Percentiles rank a stretch among this genome's conserved stretches.
phyloP scores from a whole-genome alignment of 2,329 filamentous ascomycete genomes.

The Diplodia mutila region DNA sequence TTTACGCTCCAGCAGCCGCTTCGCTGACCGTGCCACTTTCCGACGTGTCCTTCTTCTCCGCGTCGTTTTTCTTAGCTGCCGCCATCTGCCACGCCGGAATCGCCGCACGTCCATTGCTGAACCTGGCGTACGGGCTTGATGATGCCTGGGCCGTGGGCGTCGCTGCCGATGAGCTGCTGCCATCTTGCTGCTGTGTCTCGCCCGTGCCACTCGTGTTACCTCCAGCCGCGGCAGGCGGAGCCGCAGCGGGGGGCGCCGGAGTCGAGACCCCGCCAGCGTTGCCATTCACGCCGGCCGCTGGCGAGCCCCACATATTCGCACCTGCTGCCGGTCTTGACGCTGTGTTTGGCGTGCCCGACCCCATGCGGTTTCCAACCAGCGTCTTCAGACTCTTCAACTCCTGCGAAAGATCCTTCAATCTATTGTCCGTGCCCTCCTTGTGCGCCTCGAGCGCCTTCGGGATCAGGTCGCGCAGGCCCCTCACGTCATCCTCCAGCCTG shows the following conservation, averaged over 20 bases:
- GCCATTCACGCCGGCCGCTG: conserved; percentile 32
- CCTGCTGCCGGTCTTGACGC: conserved; percentile 17
- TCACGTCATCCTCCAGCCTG: conserved; percentile 83
- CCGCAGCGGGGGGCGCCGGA: conserved; percentile 29
- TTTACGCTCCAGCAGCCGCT: conserved; percentile 34
- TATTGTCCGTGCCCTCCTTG: conserved; percentile 78
- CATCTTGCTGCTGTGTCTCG: conserved; percentile 29
- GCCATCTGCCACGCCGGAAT: conserved; percentile 61
- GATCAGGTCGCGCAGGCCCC: conserved; percentile 78
- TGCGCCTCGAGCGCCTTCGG: conserved; percentile 88
- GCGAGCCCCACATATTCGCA: conserved; percentile 27
- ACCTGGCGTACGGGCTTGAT: conserved; percentile 37
- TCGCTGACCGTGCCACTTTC: conserved; percentile 44
- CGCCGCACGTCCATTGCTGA: conserved; percentile 44
- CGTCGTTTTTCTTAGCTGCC: conserved; percentile 51
- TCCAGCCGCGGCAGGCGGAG: conserved; percentile 21
- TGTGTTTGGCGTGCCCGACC: conserved; percentile 26
- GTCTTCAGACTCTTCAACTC: conserved; percentile 94
- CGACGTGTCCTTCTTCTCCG: conserved; percentile 48
- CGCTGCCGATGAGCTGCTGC: conserved; percentile 9
- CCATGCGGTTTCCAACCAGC: conserved; percentile 69
- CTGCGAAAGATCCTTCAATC: conserved; percentile 80
- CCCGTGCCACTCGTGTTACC: conserved; percentile 26
- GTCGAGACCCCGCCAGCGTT: background rate
- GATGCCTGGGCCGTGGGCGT: conserved; percentile 10